These are phyloP conservation scores for Pseudogymnoascus sp. DNA, from an alignment of 2,329 filamentous ascomycete genomes.

Conservation along the genomic window DNA sequence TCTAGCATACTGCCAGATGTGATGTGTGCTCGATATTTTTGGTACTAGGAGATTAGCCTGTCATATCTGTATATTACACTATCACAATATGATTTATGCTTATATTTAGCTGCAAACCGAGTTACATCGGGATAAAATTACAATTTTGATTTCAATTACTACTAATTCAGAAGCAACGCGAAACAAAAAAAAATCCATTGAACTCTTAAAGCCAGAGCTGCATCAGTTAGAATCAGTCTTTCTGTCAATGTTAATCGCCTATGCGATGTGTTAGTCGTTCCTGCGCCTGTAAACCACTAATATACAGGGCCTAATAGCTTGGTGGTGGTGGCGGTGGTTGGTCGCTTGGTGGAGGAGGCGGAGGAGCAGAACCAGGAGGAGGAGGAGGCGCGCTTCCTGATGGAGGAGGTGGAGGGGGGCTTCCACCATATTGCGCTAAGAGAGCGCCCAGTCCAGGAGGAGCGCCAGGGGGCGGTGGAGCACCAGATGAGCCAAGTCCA, in stretches of 20 bases:
- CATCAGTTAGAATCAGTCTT: not conserved
- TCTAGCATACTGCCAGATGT: not conserved
- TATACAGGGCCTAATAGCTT: not conserved
- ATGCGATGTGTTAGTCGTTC: slow-evolving; percentile 1
- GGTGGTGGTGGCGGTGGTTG: slow-evolving; percentile 56
- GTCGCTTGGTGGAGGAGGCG: slow-evolving; percentile 50
- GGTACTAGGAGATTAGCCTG: not conserved
- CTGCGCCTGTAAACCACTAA: not conserved
- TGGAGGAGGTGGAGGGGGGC: slow-evolving; percentile 44
- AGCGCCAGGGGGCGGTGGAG: slow-evolving; percentile 32
- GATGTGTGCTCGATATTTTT: not conserved
- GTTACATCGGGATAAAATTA: not conserved
- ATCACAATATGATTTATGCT: not conserved
- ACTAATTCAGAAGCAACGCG: not conserved
- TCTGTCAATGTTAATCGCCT: slow-evolving; percentile 6
- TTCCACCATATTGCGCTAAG: slow-evolving; percentile 54
- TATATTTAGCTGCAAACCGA: not conserved
- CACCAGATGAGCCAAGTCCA: slow-evolving; percentile 39
- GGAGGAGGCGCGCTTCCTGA: slow-evolving; percentile 54
- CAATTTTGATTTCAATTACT: not conserved
- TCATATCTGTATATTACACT: not conserved
- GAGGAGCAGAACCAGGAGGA: slow-evolving; percentile 51
- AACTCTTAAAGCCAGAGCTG: not conserved
- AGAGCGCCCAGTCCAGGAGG: slow-evolving; percentile 50
- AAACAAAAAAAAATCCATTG: not conserved